These are phyloP conservation scores for Spergularia marina DNA, from an alignment of 148 eudicot genomes.

Conservation along the genomic window DNA sequence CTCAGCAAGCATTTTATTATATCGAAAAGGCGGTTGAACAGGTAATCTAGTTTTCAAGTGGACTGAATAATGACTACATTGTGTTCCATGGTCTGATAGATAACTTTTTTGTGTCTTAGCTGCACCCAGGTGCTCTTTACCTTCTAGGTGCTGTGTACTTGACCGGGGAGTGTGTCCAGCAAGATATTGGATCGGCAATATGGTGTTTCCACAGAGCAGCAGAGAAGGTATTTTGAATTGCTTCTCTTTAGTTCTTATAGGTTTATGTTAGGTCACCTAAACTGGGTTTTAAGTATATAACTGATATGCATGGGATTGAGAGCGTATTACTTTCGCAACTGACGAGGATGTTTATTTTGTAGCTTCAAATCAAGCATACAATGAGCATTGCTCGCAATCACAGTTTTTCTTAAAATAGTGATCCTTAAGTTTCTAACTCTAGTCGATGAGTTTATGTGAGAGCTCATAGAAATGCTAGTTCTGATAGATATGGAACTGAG, in stretches of 20 bases:
- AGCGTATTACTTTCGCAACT: background rate
- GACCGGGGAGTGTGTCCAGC: constrained; percentile 88
- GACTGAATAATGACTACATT: background rate
- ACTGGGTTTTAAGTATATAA: background rate
- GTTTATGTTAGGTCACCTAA: background rate
- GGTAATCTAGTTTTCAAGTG: constrained; percentile 36
- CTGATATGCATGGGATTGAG: background rate
- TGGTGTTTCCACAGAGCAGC: constrained; percentile 98
- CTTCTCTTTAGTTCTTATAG: background rate
- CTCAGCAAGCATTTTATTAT: constrained; percentile 85
- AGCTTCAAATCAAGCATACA: background rate
- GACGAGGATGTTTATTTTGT: background rate
- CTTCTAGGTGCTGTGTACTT: constrained; percentile 89
- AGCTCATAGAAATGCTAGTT: too few relatives aligned
- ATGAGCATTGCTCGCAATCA: background rate
- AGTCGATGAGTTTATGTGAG: background rate
- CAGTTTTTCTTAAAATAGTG: background rate
- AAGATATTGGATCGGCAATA: constrained; percentile 74
- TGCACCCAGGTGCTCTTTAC: constrained; percentile 92
- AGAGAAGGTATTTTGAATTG: constrained; percentile 60
- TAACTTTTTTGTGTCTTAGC: constrained; percentile 42
- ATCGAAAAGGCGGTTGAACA: constrained; percentile 90
- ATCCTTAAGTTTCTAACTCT: background rate
- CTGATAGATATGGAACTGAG: too few relatives aligned
- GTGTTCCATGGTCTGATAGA: constrained; percentile 17